Evolutionary conservation across 2,329 filamentous ascomycete species (phyloP).

Genomic region (Pseudonectria foliicola): DNA sequence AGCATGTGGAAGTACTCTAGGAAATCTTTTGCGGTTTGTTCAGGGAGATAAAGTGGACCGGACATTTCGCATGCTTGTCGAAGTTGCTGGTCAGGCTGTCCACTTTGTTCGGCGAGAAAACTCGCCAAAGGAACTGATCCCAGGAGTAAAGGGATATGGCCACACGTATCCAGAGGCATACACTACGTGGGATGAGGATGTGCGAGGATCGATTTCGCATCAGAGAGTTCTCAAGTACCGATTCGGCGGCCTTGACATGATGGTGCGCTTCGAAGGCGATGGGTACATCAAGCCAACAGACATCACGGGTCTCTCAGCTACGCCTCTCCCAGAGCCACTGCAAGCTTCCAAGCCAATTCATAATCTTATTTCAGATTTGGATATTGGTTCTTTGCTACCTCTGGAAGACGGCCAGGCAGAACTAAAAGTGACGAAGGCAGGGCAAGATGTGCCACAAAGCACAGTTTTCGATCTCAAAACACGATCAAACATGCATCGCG

Average conservation of each 20-base stretch:
- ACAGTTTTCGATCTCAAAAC: conserved; percentile 40
- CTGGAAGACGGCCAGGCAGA: background rate
- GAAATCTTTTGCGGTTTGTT: conserved; percentile 53
- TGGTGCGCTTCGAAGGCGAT: conserved; percentile 23
- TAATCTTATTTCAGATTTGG: conserved; percentile 4
- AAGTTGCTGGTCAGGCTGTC: conserved; percentile 47
- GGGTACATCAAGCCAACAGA: conserved; percentile 15
- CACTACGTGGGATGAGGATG: conserved; percentile 53
- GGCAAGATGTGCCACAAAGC: conserved; percentile 22
- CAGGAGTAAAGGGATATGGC: conserved; percentile 51
- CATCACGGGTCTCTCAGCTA: background rate
- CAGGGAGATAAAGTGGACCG: conserved; percentile 36
- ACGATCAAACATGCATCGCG: conserved; percentile 19
- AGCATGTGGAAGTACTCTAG: conserved; percentile 53
- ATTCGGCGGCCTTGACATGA: conserved; percentile 35
- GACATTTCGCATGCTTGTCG: conserved; percentile 51
- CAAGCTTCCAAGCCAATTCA: background rate
- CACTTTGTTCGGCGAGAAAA: conserved; percentile 59
- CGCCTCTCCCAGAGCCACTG: background rate
- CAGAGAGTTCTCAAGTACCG: conserved; percentile 54
- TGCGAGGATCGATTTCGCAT: conserved; percentile 50
- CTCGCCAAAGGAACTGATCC: conserved; percentile 49
- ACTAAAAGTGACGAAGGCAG: conserved; percentile 17
- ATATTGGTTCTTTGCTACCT: conserved; percentile 1
- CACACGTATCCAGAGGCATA: conserved; percentile 61